Evolutionary conservation across 495 filamentous ascomycete species (phyloP), one percentile per base, ranked within the genome.

Genomic region (Jackrogersella minutella): DNA sequence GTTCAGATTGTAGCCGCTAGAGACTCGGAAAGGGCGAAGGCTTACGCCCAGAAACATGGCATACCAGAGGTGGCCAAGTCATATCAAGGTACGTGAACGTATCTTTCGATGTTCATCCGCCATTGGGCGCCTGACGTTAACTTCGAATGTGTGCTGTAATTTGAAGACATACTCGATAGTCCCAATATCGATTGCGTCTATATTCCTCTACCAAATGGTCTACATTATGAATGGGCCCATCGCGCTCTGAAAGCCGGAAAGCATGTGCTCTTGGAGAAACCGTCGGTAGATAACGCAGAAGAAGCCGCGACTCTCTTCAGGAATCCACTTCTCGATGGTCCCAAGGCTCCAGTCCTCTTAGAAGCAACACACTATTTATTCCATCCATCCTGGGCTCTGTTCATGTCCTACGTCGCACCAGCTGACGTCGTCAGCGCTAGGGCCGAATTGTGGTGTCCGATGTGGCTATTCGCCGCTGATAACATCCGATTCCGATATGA

Each of bases 291-390:
- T 24, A 88, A 86, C 67, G 67, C 75, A 24, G 58, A 49, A 5
- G 83, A 87, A 66, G 84, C 84, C 11, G 64, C 66, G 30, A 53
- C 62, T 3, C 72, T 86, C 37, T 84, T 85, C 73, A 69, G 4
- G 74, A 80, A 7, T 79, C 74, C 77, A 7, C 64, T 76, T 13
- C 51, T 82, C n/a, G 57, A 63, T 0, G 24, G 59, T 0, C 62
- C 71, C 16, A 47, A 46, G 16, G 67, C 68, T 2, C 76, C 75
- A 0, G 79, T 90, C 8, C 66, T 89, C 0, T 77, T 90, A 2
- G 88, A 91, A 72, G 87, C 86, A 5, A 80, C 86, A 43, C 86
- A 88, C 69, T 77, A 75, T 58, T 72, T 76, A 11, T 90, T 88
- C 68, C 82, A 86, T 47, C 86, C 86, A 2, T 76, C 82, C 5